Base-by-base conservation (phyloP, 2,329 filamentous ascomycete species). In the Cucurbitaria berberidis region DNA sequence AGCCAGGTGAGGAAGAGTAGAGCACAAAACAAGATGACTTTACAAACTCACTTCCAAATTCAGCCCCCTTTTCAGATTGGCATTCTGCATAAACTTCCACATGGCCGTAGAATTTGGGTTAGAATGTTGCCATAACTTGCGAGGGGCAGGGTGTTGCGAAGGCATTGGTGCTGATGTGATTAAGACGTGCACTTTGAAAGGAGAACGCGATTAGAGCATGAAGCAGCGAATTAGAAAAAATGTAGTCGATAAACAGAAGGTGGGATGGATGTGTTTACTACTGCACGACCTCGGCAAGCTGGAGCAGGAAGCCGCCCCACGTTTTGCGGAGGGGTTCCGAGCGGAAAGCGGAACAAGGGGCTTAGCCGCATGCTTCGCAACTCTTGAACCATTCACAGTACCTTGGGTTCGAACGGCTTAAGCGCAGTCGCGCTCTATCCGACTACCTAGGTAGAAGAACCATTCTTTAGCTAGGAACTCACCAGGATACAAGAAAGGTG, bases 41-140 rank as follows among this genome's bases (percentile, higher is more conserved):
- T 18, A 10, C 7, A 4, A 41, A 62, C 58, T 45, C 72, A 87
- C 88, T 74, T 85, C 77, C 55, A 93, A 77, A 15, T 80, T 74
- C 4, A 87, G 70, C 3, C 78, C 77, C 51, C 84, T 76, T 43
- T 82, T 83, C 26, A 74, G 69, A 72, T 93, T 91, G 22, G 87
- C 74, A 9, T 79, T 74, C 63, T 88, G 82, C 60, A 81, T 72
- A 59, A 82, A 82, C 21, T 73, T 70, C 69, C 73, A 78, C 66
- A 81, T 78, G 4, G 69, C 68, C 7, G 79, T 80, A 38, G 69
- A 68, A 53, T 76, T 63, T 9, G 79, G 78, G 35, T 74, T 54
- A 1, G 76, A 59, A 63, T 81, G 79, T 55, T 80, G 62, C 79
- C 79, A 81, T 42, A 81, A 67, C 60, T 79, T 81, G 16, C 78